These are phyloP conservation scores for Lactifluus subvellereus DNA, from an alignment of 768 basidiomycete genomes.

Conservation along the genomic window DNA sequence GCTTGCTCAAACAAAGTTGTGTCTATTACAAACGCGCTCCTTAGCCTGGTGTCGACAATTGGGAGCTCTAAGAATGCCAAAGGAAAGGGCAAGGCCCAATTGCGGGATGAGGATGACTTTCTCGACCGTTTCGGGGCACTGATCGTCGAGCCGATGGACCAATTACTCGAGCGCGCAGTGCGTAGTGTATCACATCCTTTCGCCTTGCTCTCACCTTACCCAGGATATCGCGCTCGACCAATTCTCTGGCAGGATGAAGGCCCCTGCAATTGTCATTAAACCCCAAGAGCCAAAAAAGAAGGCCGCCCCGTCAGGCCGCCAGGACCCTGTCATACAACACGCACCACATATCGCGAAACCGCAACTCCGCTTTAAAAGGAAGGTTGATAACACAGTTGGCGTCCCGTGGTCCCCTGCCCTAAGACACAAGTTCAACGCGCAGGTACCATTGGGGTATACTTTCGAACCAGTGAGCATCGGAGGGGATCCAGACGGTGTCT, in stretches of 20 bases:
- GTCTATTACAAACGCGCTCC: constrained; percentile 55
- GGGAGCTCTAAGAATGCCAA: constrained; percentile 32
- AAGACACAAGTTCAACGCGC: constrained; percentile 73
- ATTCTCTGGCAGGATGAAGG: constrained; percentile 62
- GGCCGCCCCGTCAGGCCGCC: constrained; percentile 36
- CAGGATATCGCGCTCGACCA: constrained; percentile 84
- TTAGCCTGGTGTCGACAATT: constrained; percentile 46
- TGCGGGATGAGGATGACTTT: constrained; percentile 72
- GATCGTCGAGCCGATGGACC: constrained; percentile 82
- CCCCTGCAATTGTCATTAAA: constrained; percentile 57
- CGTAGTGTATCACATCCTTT: constrained; percentile 26
- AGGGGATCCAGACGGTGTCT: constrained; percentile 21
- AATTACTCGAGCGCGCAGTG: constrained; percentile 77
- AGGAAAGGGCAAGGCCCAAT: constrained; percentile 49
- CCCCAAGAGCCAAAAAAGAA: constrained; percentile 33
- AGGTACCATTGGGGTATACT: constrained; percentile 71
- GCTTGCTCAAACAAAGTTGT: constrained; percentile 60
- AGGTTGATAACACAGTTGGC: constrained; percentile 50
- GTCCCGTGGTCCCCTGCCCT: constrained; percentile 65
- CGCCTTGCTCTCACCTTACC: constrained; percentile 4
- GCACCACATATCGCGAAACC: constrained; percentile 76
- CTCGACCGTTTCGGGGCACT: constrained; percentile 73
- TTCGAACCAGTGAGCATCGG: constrained; percentile 34
- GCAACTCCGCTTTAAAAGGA: constrained; percentile 63
- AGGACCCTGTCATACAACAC: constrained; percentile 64